Conservation (phyloP, 2,329 filamentous ascomycete species). For the Aureobasidium sp. region DNA sequence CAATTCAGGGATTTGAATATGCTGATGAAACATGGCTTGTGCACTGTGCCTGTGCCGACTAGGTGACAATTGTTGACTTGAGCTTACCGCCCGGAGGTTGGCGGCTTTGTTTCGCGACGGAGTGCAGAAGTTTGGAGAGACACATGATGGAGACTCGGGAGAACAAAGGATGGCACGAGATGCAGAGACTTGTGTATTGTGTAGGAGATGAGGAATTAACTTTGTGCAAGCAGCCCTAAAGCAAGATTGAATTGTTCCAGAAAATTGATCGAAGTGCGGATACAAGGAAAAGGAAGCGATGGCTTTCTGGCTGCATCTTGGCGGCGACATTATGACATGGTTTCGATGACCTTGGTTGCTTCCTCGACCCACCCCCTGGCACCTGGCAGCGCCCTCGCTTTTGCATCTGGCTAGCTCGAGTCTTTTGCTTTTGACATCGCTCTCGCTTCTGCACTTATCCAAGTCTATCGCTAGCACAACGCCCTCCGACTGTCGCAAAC, state of each 20-base stretch:
- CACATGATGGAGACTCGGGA: neutral
- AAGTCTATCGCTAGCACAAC: neutral
- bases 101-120: neutral
- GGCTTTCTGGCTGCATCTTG: slow-evolving; percentile 5
- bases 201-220: neutral
- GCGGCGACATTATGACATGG: neutral
- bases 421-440: neutral
- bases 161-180: neutral
- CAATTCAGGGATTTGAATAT: neutral
- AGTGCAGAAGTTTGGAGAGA: neutral
- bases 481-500: slow-evolving; percentile 1
- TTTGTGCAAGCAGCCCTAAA: slow-evolving; percentile 2
- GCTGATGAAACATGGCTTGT: slow-evolving; percentile 9
- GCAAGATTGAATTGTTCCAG: slow-evolving; percentile 3
- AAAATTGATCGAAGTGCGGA: slow-evolving; percentile 10
- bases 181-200: neutral
- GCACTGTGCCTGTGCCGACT: slow-evolving; percentile 1
- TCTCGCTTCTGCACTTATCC: neutral
- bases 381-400: neutral
- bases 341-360: neutral
- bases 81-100: neutral
- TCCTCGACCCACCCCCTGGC: neutral
- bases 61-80: neutral
- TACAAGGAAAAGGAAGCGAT: neutral
- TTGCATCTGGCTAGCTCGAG: neutral